Conservation (phyloP, 208 protist genomes). For the Trypanosoma caninum region DNA sequence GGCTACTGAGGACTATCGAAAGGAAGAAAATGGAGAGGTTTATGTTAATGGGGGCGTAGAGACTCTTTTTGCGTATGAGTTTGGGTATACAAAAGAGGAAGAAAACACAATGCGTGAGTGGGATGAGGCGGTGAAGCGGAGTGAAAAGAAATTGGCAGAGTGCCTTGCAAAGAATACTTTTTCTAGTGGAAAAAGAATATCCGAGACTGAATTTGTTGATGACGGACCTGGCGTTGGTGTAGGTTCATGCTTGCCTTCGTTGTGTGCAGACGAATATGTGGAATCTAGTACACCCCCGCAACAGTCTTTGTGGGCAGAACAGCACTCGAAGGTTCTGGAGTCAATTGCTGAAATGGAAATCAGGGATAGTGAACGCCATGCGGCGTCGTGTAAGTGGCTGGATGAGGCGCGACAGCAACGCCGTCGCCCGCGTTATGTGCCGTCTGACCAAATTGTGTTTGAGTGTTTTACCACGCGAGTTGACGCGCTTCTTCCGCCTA, state of each 20-base stretch:
- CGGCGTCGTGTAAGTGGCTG: conserved; percentile 8
- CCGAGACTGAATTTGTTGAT: background rate
- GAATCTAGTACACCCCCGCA: background rate
- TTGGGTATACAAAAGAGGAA: conserved; percentile 34
- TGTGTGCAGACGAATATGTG: background rate
- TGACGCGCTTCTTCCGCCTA: conserved; percentile 31
- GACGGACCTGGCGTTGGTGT: background rate
- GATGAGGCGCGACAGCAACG: conserved; percentile 3
- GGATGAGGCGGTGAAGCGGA: conserved; percentile 23
- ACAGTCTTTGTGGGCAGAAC: background rate
- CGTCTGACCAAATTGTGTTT: conserved; percentile 35
- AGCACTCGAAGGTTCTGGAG: conserved; percentile 24
- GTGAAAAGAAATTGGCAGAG: conserved; percentile 7
- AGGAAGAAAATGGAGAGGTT: background rate
- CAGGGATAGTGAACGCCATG: conserved; percentile 30
- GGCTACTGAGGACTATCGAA: conserved; percentile 1
- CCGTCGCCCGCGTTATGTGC: background rate
- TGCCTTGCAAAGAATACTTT: background rate
- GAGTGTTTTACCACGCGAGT: conserved; percentile 48
- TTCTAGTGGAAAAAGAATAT: background rate
- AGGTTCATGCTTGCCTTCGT: background rate
- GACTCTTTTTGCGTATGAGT: conserved; percentile 61
- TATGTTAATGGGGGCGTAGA: background rate
- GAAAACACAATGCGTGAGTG: conserved; percentile 25
- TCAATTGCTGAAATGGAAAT: conserved; percentile 35